Evolutionary conservation across 768 basidiomycete genomes (phyloP).

Genomic region (Boletales sp.): DNA sequence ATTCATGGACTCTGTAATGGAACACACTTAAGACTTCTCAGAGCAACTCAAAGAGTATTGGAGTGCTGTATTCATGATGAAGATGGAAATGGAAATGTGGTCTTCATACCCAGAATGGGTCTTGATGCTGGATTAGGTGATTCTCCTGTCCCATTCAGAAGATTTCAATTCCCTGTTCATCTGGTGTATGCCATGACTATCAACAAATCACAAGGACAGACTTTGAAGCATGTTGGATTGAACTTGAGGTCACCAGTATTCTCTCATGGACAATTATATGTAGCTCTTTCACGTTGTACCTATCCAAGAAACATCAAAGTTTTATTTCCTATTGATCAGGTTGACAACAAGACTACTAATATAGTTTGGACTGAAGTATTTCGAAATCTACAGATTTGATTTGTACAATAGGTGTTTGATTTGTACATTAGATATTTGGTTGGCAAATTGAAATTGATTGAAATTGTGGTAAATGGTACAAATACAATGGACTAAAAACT

Average conservation of each 20-base stretch:
- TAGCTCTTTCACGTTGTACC: slow-evolving; percentile 26
- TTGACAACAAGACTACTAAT: neutral
- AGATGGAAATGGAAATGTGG: slow-evolving; percentile 9
- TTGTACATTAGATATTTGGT: too few relatives aligned
- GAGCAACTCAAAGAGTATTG: slow-evolving; percentile 21
- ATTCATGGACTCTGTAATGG: slow-evolving; percentile 38
- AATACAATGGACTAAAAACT: too few relatives aligned
- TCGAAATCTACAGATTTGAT: neutral
- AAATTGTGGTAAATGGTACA: too few relatives aligned
- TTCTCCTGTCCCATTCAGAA: slow-evolving; percentile 19
- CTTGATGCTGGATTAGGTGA: slow-evolving; percentile 17
- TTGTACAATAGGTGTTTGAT: too few relatives aligned
- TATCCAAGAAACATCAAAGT: too few relatives aligned
- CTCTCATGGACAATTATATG: slow-evolving; percentile 37
- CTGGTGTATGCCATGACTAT: slow-evolving; percentile 38
- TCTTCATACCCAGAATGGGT: slow-evolving; percentile 29
- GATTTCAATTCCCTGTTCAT: slow-evolving; percentile 30
- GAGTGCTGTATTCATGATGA: slow-evolving; percentile 20
- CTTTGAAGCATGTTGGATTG: slow-evolving; percentile 28
- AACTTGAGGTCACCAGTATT: slow-evolving; percentile 30
- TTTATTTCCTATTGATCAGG: neutral
- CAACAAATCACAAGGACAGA: slow-evolving; percentile 40
- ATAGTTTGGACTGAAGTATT: neutral
- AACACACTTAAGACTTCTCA: slow-evolving; percentile 19
- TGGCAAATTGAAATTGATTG: too few relatives aligned